Conservation (phyloP, 179 eudicot genomes). For the Spergularia azorica region DNA sequence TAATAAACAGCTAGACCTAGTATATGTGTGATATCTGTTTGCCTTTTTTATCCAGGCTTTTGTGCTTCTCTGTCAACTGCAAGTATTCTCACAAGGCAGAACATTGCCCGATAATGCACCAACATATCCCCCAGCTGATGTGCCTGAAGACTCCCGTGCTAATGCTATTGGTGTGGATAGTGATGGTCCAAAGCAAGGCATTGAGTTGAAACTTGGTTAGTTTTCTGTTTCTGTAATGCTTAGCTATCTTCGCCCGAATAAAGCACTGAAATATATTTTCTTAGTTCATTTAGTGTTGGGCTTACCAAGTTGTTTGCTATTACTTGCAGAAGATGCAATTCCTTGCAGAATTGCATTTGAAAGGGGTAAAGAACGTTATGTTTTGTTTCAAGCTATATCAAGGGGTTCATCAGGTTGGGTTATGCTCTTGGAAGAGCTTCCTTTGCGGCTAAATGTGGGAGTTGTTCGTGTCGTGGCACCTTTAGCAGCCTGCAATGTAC, state of each 20-base stretch:
- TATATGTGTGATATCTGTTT: not conserved
- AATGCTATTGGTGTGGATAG: constrained; percentile 53
- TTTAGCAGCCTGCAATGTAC: constrained; percentile 82
- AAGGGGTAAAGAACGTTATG: constrained; percentile 93
- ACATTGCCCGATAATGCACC: constrained; percentile 74
- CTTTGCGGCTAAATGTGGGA: constrained; percentile 56
- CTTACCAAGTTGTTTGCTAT: constrained; percentile 20
- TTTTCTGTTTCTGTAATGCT: constrained; percentile 6
- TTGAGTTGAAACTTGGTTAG: constrained; percentile 79
- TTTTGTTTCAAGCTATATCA: constrained; percentile 66
- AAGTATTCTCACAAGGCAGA: constrained; percentile 66
- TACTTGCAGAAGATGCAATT: constrained; percentile 74
- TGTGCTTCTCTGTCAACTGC: constrained; percentile 84
- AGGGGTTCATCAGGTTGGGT: constrained; percentile 83
- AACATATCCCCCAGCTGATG: constrained; percentile 41
- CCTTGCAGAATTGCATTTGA: constrained; percentile 97
- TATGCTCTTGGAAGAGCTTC: constrained; percentile 79
- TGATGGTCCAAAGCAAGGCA: constrained; percentile 63
- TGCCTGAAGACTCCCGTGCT: constrained; percentile 58
- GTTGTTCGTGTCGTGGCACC: constrained; percentile 88
- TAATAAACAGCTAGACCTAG: not conserved
- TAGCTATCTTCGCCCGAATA: not conserved
- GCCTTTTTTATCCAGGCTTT: constrained; percentile 50
- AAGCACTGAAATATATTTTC: not conserved
- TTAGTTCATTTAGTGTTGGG: too few species aligned